Evolutionary conservation across 2,329 filamentous ascomycete genomes (phyloP).

Genomic region (Leptographium flavum): DNA sequence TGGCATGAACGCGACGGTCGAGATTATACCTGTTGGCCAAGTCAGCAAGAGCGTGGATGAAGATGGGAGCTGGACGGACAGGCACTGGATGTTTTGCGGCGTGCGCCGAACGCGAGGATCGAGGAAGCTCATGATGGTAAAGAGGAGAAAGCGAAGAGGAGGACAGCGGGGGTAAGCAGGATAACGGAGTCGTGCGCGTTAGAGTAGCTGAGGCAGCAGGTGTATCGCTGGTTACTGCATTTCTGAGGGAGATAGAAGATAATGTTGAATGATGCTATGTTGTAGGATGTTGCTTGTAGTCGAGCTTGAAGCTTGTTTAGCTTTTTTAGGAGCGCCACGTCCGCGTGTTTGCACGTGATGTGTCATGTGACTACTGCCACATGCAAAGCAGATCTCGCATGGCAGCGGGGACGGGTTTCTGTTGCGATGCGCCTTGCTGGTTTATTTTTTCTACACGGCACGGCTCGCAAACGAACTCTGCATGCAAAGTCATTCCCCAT

Average conservation of each 20-base stretch:
- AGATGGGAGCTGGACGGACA: slow-evolving; percentile 13
- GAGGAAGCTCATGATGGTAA: slow-evolving; percentile 9
- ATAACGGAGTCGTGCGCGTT: background rate
- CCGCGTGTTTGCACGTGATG: background rate
- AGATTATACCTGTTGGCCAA: slow-evolving; percentile 37
- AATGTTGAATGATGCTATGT: background rate
- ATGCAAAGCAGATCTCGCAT: too few species aligned
- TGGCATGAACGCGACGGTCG: slow-evolving; percentile 40
- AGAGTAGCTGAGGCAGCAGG: background rate
- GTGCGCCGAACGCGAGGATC: slow-evolving; percentile 21
- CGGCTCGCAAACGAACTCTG: too few species aligned
- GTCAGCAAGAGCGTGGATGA: background rate
- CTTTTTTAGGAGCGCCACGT: background rate
- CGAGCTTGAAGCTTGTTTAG: background rate
- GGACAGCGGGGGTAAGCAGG: too few species aligned
- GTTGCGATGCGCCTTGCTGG: too few species aligned
- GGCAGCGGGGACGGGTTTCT: too few species aligned
- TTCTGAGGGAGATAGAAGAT: background rate
- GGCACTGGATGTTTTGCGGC: slow-evolving; percentile 22
- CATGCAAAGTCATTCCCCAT: too few species aligned
- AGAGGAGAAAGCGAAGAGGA: background rate
- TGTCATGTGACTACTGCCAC: background rate
- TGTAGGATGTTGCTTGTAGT: background rate
- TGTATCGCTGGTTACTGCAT: background rate
- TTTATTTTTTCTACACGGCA: too few species aligned